phyloP scores from a whole-genome alignment of 306 rosid genomes.

The Dryas octopetala region DNA sequence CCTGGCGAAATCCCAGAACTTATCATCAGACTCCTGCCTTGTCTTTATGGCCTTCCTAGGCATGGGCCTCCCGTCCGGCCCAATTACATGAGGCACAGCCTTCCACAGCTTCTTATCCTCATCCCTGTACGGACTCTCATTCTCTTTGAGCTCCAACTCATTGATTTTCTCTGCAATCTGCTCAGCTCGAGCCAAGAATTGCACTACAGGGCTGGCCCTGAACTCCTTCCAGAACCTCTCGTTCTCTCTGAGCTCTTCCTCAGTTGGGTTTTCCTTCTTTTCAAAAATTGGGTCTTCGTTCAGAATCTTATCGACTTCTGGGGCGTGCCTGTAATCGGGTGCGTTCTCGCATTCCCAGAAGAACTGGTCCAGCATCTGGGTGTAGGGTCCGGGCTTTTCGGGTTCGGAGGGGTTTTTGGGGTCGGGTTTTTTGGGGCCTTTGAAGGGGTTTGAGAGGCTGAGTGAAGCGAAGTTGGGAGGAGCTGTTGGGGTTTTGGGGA shows the following conservation, averaged over 20 bases:
- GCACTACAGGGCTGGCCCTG: slow-evolving; percentile 49
- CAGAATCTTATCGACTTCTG: slow-evolving; percentile 70
- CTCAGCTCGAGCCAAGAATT: slow-evolving; percentile 63
- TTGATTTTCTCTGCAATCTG: slow-evolving; percentile 49
- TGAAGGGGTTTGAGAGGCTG: slow-evolving; percentile 41
- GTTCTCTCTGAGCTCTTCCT: slow-evolving; percentile 55
- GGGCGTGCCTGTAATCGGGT: slow-evolving; percentile 69
- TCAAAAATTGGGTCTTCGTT: slow-evolving; percentile 48
- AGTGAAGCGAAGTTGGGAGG: slow-evolving; percentile 63
- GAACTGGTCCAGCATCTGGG: slow-evolving; percentile 54
- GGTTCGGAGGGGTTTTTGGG: slow-evolving; percentile 1
- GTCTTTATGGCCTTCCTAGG: slow-evolving; percentile 69
- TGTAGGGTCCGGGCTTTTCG: slow-evolving; percentile 49
- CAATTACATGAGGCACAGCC: slow-evolving; percentile 58
- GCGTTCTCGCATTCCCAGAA: slow-evolving; percentile 62
- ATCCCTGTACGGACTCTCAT: slow-evolving; percentile 50
- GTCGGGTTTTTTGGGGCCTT: slow-evolving; percentile 34
- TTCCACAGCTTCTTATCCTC: slow-evolving; percentile 76
- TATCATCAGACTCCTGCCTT: slow-evolving; percentile 39
- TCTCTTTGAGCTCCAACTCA: slow-evolving; percentile 60
- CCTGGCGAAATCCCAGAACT: slow-evolving; percentile 87
- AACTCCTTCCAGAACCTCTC: slow-evolving; percentile 49
- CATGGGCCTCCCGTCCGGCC: slow-evolving; percentile 87
- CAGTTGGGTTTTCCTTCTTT: slow-evolving; percentile 59
- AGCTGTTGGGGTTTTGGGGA: slow-evolving; percentile 4